These are phyloP conservation scores for Fusarium fujikuroi DNA, from an alignment of 2,329 filamentous ascomycete genomes.

Conservation along the genomic window DNA sequence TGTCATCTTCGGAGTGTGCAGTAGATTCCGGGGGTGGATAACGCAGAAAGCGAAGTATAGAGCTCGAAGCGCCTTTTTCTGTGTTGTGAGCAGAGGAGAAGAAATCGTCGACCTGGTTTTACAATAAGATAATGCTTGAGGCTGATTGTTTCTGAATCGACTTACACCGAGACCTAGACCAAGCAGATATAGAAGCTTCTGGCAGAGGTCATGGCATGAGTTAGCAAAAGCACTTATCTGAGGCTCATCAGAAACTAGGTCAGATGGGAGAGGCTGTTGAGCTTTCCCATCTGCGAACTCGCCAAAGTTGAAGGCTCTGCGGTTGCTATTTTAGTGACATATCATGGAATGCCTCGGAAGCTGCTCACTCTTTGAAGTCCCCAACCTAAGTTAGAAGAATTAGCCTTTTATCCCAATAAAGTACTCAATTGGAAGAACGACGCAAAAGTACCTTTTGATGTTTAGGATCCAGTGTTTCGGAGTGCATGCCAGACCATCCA, in stretches of 20 bases:
- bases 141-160: constrained; percentile 5
- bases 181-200: constrained; percentile 78
- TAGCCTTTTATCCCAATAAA: neutral
- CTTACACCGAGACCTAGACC: constrained; percentile 77
- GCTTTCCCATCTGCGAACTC: constrained; percentile 76
- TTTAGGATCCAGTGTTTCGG: constrained; percentile 86
- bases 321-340: neutral
- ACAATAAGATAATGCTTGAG: constrained; percentile 4
- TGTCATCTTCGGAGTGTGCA: constrained; percentile 63
- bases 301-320: constrained; percentile 90
- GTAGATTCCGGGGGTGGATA: constrained; percentile 69
- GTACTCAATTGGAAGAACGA: neutral
- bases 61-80: constrained; percentile 60
- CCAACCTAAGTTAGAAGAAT: constrained; percentile 65
- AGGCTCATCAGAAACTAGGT: constrained; percentile 68
- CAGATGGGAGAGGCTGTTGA: constrained; percentile 79
- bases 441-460: constrained; percentile 71
- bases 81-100: constrained; percentile 64
- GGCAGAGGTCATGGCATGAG: constrained; percentile 78
- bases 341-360: neutral
- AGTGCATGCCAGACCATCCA: constrained; percentile 89
- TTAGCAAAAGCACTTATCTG: constrained; percentile 74
- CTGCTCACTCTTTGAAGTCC: constrained; percentile 84
- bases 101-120: constrained; percentile 59
- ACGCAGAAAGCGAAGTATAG: constrained; percentile 76